Evolutionary conservation across 139 green algal species (phyloP).

Genomic region (Haematococcus lacustris): DNA sequence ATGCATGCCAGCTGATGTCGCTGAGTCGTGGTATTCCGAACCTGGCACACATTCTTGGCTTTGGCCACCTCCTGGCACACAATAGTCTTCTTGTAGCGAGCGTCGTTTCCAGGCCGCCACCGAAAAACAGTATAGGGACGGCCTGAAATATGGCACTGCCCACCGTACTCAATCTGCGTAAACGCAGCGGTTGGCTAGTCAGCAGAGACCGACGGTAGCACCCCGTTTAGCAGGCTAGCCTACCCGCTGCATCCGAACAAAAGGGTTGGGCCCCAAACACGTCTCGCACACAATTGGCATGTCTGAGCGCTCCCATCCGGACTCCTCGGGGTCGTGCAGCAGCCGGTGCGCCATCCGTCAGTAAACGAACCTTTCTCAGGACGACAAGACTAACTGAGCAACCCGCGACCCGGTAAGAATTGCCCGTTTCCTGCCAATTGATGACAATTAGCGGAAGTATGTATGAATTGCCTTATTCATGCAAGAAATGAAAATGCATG

Average conservation of each 20-base stretch:
- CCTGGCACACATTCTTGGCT: slow-evolving; percentile 97
- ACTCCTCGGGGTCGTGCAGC: slow-evolving; percentile 70
- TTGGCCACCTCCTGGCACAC: slow-evolving; percentile 98
- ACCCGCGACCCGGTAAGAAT: too few relatives aligned
- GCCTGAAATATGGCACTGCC: slow-evolving; percentile 83
- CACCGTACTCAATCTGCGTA: slow-evolving; percentile 77
- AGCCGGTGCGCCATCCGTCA: slow-evolving; percentile 71
- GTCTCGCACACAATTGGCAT: slow-evolving; percentile 97
- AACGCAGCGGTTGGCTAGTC: not conserved
- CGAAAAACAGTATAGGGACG: slow-evolving; percentile 88
- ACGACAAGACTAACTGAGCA: too few relatives aligned
- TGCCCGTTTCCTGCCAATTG: too few relatives aligned
- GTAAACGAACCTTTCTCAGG: too few relatives aligned
- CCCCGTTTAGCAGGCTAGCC: too few relatives aligned
- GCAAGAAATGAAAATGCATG: too few relatives aligned
- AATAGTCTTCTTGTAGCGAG: slow-evolving; percentile 96
- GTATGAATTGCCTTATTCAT: too few relatives aligned
- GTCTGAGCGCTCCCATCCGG: slow-evolving; percentile 89
- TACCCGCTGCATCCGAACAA: slow-evolving; percentile 94
- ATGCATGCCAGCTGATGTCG: too few relatives aligned
- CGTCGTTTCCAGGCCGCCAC: slow-evolving; percentile 82
- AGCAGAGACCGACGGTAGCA: not conserved
- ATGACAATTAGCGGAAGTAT: too few relatives aligned
- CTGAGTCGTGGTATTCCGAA: too few relatives aligned
- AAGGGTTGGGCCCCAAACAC: slow-evolving; percentile 95